Conservation (phyloP, 2,329 filamentous ascomycete species). For the Venturia oleaginea region DNA sequence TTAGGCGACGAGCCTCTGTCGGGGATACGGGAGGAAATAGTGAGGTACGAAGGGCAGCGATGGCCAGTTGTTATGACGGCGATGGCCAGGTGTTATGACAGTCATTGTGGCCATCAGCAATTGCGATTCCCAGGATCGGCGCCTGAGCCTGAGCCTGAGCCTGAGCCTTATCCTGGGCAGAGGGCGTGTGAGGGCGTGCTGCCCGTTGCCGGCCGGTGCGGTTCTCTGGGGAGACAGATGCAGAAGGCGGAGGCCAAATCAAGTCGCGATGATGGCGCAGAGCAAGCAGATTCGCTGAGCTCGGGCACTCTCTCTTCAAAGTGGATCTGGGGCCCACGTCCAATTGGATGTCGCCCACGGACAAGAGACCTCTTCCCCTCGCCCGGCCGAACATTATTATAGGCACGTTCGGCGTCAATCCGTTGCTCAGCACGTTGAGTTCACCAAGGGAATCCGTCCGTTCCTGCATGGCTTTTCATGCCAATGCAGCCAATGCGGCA, state of each 20-base stretch:
- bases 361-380: not conserved
- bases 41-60: not conserved
- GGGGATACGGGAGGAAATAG: not conserved
- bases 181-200: not conserved
- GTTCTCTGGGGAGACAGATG: not conserved
- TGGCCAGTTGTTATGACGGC: not conserved
- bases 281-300: not conserved
- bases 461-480: not conserved
- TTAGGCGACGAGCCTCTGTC: not conserved
- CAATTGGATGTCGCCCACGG: not conserved
- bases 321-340: not conserved
- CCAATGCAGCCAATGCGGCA: not conserved
- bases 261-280: not conserved
- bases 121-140: not conserved
- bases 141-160: not conserved
- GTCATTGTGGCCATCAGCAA: not conserved
- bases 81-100: not conserved
- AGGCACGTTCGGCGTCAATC: not conserved
- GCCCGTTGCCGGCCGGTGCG: not conserved
- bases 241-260: not conserved
- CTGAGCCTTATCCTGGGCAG: not conserved
- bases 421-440: not conserved
- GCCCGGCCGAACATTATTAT: not conserved
- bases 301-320: not conserved
- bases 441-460: not conserved